Conservation (phyloP, 805 yeast species). For the Zygotorulaspora sp. region DNA sequence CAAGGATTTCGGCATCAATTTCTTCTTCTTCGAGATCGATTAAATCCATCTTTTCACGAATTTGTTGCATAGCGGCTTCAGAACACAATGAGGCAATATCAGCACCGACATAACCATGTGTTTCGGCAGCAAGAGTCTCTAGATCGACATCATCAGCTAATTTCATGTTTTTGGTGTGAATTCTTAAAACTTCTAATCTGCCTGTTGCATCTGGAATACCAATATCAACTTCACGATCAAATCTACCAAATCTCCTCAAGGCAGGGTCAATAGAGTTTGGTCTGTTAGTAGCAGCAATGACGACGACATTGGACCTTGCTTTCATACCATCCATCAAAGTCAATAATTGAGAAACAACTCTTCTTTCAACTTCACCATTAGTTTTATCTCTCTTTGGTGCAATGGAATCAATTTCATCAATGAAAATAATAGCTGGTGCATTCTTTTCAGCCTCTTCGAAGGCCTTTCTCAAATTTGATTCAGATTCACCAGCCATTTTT, state of each 20-base stretch:
- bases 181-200: slow-evolving; percentile 91
- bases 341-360: slow-evolving; percentile 96
- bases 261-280: slow-evolving; percentile 75
- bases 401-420: slow-evolving; percentile 97
- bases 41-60: slow-evolving; percentile 98
- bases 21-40: slow-evolving; percentile 94
- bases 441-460: slow-evolving; percentile 99
- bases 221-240: slow-evolving; percentile 85
- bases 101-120: slow-evolving; percentile 99
- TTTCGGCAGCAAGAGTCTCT: slow-evolving; percentile 93
- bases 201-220: slow-evolving; percentile 99
- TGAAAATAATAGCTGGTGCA: slow-evolving; percentile 95
- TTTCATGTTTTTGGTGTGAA: slow-evolving; percentile 98
- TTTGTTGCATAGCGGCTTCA: slow-evolving; percentile 99
- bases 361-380: slow-evolving; percentile 98
- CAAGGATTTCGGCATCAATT: slow-evolving; percentile 94
- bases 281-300: slow-evolving; percentile 92
- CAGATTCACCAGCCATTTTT: slow-evolving; percentile 99
- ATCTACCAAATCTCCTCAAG: slow-evolving; percentile 83
- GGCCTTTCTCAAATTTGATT: slow-evolving; percentile 93
- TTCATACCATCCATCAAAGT: slow-evolving; percentile 99
- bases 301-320: slow-evolving; percentile 97
- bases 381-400: slow-evolving; percentile 99
- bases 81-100: slow-evolving; percentile 97
- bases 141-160: slow-evolving; percentile 91